phyloP scores from a whole-genome alignment of 352 stramenopile species.

The Aphanomyces invadans region DNA sequence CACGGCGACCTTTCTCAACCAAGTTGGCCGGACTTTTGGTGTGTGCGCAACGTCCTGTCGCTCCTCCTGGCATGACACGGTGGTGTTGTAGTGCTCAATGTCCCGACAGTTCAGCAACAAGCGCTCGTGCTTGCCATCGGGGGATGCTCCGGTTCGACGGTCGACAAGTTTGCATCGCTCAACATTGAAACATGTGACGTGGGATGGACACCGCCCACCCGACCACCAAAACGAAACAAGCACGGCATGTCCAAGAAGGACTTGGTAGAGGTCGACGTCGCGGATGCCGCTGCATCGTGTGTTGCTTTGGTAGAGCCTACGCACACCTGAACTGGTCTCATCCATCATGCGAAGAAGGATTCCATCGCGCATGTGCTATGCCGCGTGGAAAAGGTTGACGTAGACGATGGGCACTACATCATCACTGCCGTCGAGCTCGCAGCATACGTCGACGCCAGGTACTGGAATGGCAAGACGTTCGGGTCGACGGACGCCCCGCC shows the following conservation, averaged over 20 bases:
- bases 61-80: not conserved
- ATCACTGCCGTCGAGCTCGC: conserved; percentile 59
- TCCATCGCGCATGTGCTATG: conserved; percentile 62
- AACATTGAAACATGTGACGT: conserved; percentile 40
- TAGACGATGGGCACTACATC: conserved; percentile 63
- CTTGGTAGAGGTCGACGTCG: not conserved
- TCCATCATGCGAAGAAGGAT: too few species aligned
- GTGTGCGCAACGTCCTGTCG: conserved; percentile 7
- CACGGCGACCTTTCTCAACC: conserved; percentile 50
- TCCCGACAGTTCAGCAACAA: conserved; percentile 63
- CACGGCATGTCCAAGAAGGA: conserved; percentile 23
- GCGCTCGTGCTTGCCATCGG: conserved; percentile 71
- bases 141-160: conserved; percentile 38
- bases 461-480: conserved; percentile 81
- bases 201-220: conserved; percentile 23
- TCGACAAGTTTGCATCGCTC: conserved; percentile 60
- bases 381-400: conserved; percentile 50
- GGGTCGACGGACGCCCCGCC: conserved; percentile 35
- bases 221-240: not conserved
- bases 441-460: conserved; percentile 44
- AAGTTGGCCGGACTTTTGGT: conserved; percentile 52
- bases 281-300: conserved; percentile 52
- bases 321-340: too few species aligned
- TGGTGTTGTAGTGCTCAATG: conserved; percentile 51
- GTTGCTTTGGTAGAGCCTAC: conserved; percentile 40